Base-by-base conservation (phyloP, 2,329 filamentous ascomycete genomes). In the Juglanconis oblonga region DNA sequence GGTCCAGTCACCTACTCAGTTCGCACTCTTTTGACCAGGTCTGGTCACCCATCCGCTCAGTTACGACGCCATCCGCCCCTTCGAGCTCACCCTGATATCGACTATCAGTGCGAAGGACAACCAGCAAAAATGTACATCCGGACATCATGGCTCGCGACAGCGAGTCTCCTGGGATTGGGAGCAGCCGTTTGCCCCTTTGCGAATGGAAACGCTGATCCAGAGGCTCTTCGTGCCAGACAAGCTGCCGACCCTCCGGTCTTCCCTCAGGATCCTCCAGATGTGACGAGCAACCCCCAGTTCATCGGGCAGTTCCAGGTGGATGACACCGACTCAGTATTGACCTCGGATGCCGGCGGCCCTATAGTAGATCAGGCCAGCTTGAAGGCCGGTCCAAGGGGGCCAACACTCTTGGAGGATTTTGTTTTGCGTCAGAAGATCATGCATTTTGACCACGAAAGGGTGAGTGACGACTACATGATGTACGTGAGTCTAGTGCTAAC, bases 361-460 rank as follows among this genome's bases (percentile, higher is more conserved):
- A 87, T 91, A 45, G 78, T 78, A 51, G 88, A 91, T 35, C 86
- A 89, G 67, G 77, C 81, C 63, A 89, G 85, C 66, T 73, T 91
- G 42, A 87, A 80, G 66, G 87, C 82, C n/a, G 89, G 89, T 2
- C 78, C 82, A 7, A 79, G 87, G 49, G 89, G 89, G 1, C 82
- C 88, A 1, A 87, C 86, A 1, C 74, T 91, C 24, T 75, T 92
- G 0, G 89, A 91, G 67, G 89, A 91, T 69, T 90, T 88, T 54
- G 86, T 88, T 64, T 87, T 89, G 69, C 81, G 88, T 36, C 87
- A 91, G 67, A 91, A 89, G 75, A 87, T 89, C 47, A 84, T 85
- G 52, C 84, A 82, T 57, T 90, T 90, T 66, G 87, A 90, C 59
- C 87, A 90, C 66, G 88, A 91, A 68, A 77, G 88, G 29, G 88